Conservation (phyloP, 2,329 filamentous ascomycete species). For the Claviceps quebecensis region DNA sequence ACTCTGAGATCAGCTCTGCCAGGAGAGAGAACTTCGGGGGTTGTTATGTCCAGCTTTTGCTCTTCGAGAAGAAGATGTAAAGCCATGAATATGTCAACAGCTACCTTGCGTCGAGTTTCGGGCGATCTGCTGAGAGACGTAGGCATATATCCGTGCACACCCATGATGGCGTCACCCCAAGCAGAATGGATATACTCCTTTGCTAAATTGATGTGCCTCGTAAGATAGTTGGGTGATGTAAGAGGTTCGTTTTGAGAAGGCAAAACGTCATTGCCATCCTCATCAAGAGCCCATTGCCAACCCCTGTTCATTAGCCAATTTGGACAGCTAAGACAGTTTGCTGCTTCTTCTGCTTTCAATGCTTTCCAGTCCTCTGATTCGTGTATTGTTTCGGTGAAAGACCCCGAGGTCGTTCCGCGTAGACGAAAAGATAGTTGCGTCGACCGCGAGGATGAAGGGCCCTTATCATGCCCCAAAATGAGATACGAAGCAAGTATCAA, state of each 20-base stretch:
- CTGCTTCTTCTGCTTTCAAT: slow-evolving; percentile 31
- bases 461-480: slow-evolving; percentile 34
- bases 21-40: slow-evolving; percentile 28
- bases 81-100: slow-evolving; percentile 56
- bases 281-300: slow-evolving; percentile 60
- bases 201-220: slow-evolving; percentile 41
- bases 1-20: slow-evolving; percentile 46
- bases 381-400: slow-evolving; percentile 18
- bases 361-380: slow-evolving; percentile 32
- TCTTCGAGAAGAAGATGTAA: slow-evolving; percentile 86
- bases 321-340: slow-evolving; percentile 35
- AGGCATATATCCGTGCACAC: slow-evolving; percentile 47
- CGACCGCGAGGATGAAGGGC: slow-evolving; percentile 10
- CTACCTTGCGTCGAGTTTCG: slow-evolving; percentile 43
- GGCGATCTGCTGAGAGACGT: slow-evolving; percentile 39
- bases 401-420: slow-evolving; percentile 20
- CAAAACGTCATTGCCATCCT: slow-evolving; percentile 25
- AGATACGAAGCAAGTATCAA: slow-evolving; percentile 51
- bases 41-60: slow-evolving; percentile 58
- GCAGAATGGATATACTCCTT: slow-evolving; percentile 50
- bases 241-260: slow-evolving; percentile 14
- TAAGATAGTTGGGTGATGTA: slow-evolving; percentile 27
- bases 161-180: slow-evolving; percentile 40
- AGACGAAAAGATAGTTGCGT: slow-evolving; percentile 17
- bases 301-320: slow-evolving; percentile 46